These are phyloP conservation scores for Pseudopyrenochaeta lycopersici DNA, from an alignment of 2,329 filamentous ascomycete genomes.

Conservation along the genomic window DNA sequence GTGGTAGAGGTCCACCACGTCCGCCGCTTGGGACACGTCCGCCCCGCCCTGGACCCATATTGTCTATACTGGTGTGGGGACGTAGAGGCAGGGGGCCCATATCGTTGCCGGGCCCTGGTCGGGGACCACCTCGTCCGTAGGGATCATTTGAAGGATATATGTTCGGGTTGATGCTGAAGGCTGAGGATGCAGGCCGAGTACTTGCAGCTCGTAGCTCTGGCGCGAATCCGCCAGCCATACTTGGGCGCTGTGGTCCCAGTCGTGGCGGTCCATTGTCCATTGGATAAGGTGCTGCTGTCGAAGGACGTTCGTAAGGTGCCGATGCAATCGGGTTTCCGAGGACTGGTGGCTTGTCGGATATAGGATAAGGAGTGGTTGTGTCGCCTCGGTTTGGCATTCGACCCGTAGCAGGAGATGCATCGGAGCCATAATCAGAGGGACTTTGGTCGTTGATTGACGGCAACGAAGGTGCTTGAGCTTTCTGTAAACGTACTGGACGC, in stretches of 20 bases:
- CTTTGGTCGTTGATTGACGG: slow-evolving; percentile 51
- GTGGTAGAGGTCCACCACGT: slow-evolving; percentile 40
- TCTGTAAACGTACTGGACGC: slow-evolving; percentile 55
- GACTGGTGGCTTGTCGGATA: slow-evolving; percentile 53
- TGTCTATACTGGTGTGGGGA: slow-evolving; percentile 48
- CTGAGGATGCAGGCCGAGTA: slow-evolving; percentile 57
- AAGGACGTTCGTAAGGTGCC: slow-evolving; percentile 52
- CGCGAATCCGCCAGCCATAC: slow-evolving; percentile 51
- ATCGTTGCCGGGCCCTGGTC: slow-evolving; percentile 35
- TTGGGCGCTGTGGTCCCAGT: slow-evolving; percentile 39
- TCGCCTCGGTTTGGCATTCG: slow-evolving; percentile 43
- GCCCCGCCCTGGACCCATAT: slow-evolving; percentile 44
- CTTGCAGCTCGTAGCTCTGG: slow-evolving; percentile 61
- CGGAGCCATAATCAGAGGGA: slow-evolving; percentile 45
- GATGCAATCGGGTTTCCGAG: slow-evolving; percentile 26
- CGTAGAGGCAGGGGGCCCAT: slow-evolving; percentile 46
- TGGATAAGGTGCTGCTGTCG: slow-evolving; percentile 74
- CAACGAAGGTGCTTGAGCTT: slow-evolving; percentile 46
- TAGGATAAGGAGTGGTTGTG: slow-evolving; percentile 54
- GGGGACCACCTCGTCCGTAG: slow-evolving; percentile 39
- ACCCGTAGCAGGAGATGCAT: slow-evolving; percentile 30
- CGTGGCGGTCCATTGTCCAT: slow-evolving; percentile 70
- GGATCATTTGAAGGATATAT: slow-evolving; percentile 45
- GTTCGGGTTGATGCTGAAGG: slow-evolving; percentile 62
- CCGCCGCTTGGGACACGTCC: slow-evolving; percentile 38